These are phyloP conservation scores for Phoma sp. DNA, from an alignment of 2,329 filamentous ascomycete species.

Conservation along the genomic window DNA sequence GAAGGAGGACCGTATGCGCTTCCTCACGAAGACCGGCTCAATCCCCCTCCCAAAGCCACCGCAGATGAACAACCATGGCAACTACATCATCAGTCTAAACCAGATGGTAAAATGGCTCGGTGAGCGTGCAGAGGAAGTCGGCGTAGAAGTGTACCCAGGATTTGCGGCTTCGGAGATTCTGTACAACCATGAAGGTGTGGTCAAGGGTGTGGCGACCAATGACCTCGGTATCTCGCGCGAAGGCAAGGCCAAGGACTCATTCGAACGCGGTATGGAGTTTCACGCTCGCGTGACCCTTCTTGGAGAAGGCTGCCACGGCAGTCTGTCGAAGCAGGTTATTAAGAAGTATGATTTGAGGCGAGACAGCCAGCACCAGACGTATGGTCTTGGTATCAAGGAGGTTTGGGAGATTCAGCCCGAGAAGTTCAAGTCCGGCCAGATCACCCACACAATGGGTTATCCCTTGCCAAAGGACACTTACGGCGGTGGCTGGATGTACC, in stretches of 20 bases:
- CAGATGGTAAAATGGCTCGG: slow-evolving; percentile 96
- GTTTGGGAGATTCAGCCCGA: slow-evolving; percentile 95
- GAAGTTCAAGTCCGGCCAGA: slow-evolving; percentile 86
- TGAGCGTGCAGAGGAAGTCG: slow-evolving; percentile 93
- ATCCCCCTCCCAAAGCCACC: slow-evolving; percentile 87
- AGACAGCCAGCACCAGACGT: slow-evolving; percentile 93
- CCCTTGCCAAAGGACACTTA: slow-evolving; percentile 89
- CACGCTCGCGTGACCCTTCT: slow-evolving; percentile 91
- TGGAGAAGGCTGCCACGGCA: slow-evolving; percentile 94
- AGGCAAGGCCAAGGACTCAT: slow-evolving; percentile 86
- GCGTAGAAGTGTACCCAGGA: slow-evolving; percentile 94
- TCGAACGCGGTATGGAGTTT: slow-evolving; percentile 98
- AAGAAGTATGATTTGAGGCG: slow-evolving; percentile 91
- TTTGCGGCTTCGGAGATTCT: slow-evolving; percentile 94
- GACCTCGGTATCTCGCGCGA: slow-evolving; percentile 84
- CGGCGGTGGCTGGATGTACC: slow-evolving; percentile 98
- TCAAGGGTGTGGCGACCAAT: slow-evolving; percentile 94
- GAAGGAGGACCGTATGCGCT: slow-evolving; percentile 86
- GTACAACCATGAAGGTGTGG: slow-evolving; percentile 84
- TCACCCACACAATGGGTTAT: slow-evolving; percentile 92
- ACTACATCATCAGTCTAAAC: slow-evolving; percentile 96
- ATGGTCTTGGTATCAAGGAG: slow-evolving; percentile 93
- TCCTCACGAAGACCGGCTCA: slow-evolving; percentile 81
- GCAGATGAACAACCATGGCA: slow-evolving; percentile 98
- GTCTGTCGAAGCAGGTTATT: slow-evolving; percentile 90